Conservation (phyloP, 1,284 basidiomycete genomes). For the Puccinia triticina region DNA sequence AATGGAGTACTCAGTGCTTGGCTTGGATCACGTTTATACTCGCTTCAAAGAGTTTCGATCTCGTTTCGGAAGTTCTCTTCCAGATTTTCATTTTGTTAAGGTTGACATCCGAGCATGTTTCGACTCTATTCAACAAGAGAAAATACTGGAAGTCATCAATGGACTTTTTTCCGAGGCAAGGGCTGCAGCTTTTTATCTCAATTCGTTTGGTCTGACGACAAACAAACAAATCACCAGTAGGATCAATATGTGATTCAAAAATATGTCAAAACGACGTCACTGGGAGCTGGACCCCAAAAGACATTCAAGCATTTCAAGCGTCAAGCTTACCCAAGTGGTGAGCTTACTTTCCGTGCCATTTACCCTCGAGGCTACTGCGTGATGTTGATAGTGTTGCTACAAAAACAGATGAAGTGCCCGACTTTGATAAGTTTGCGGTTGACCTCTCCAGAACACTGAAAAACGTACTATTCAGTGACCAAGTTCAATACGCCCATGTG, state of each 20-base stretch:
- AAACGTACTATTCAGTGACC: constrained; percentile 81
- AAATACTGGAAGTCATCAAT: constrained; percentile 76
- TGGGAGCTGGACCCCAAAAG: constrained; percentile 63
- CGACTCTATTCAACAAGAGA: constrained; percentile 90
- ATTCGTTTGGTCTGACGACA: not conserved
- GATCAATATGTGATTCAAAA: constrained; percentile 66
- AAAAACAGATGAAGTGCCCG: constrained; percentile 69
- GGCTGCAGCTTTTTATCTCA: constrained; percentile 21
- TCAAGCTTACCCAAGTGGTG: constrained; percentile 72
- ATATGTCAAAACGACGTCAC: constrained; percentile 67
- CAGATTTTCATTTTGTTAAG: constrained; percentile 89
- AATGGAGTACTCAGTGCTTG: constrained; percentile 78
- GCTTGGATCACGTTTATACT: constrained; percentile 78
- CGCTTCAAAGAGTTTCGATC: constrained; percentile 75
- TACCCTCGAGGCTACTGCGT: not conserved
- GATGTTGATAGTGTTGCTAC: constrained; percentile 17
- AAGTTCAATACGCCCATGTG: constrained; percentile 70
- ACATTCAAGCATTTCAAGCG: constrained; percentile 67
- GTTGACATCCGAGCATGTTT: constrained; percentile 94
- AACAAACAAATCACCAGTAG: constrained; percentile 48
- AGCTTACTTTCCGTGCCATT: constrained; percentile 28
- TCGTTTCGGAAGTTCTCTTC: constrained; percentile 59
- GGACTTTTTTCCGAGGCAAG: constrained; percentile 73
- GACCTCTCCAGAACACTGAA: constrained; percentile 70
- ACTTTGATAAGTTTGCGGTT: constrained; percentile 72